Evolutionary conservation across 768 basidiomycete species (phyloP).

Genomic region (Phallus indusiatus): DNA sequence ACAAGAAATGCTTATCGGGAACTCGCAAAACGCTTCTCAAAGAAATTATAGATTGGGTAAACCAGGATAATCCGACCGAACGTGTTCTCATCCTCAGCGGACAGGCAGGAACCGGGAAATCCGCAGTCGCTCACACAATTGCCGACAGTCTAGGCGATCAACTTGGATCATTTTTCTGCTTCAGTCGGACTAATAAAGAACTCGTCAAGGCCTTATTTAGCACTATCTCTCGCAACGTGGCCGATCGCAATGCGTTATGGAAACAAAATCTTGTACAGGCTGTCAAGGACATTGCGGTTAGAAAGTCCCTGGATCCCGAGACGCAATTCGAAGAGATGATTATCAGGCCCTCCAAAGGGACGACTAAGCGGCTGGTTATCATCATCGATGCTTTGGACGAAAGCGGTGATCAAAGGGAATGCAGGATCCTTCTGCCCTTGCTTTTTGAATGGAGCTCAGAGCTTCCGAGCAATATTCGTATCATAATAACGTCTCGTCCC

Average conservation of each 20-base stretch:
- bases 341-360: background rate
- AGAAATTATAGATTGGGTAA: too few relatives aligned
- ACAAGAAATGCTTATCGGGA: slow-evolving; percentile 3
- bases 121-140: slow-evolving; percentile 13
- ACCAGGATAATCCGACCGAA: too few relatives aligned
- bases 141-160: background rate
- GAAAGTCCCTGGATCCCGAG: background rate
- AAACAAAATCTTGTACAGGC: too few relatives aligned
- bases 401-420: too few relatives aligned
- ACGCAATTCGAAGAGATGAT: background rate
- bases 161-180: slow-evolving; percentile 6
- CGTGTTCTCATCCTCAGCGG: too few relatives aligned
- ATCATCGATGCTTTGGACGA: slow-evolving; percentile 31
- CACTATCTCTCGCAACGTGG: slow-evolving; percentile 11
- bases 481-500: too few relatives aligned
- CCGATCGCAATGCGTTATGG: background rate
- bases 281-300: background rate
- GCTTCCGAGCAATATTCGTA: too few relatives aligned
- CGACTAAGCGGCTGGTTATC: slow-evolving; percentile 23
- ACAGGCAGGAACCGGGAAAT: too few relatives aligned
- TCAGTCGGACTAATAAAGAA: too few relatives aligned
- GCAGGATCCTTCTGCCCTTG: too few relatives aligned
- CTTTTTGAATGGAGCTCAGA: too few relatives aligned
- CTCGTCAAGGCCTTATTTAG: background rate
- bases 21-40: slow-evolving; percentile 4